These are phyloP conservation scores for Austroboletus eburneus DNA, from an alignment of 768 basidiomycete genomes.

Conservation along the genomic window DNA sequence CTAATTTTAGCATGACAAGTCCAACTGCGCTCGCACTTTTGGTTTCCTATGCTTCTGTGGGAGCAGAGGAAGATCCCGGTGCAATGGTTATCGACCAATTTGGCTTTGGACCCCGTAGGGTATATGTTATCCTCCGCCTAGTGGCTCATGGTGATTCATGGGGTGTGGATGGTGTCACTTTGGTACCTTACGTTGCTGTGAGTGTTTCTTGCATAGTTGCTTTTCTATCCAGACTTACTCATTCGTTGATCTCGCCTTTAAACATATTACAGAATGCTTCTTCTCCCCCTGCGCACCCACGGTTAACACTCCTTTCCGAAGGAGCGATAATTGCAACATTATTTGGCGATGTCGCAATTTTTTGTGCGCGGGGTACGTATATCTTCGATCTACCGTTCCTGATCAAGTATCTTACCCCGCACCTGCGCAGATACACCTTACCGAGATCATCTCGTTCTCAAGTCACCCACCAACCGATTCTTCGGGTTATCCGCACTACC, in stretches of 20 bases:
- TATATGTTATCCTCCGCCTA: conserved; percentile 60
- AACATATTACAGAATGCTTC: conserved; percentile 47
- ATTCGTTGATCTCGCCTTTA: no score
- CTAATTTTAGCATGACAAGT: conserved; percentile 29
- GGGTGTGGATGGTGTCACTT: conserved; percentile 37
- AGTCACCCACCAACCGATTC: conserved; percentile 63
- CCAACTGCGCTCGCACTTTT: conserved; percentile 55
- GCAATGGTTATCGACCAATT: conserved; percentile 35
- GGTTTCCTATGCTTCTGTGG: conserved; percentile 59
- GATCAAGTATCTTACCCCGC: neutral
- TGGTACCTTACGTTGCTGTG: conserved; percentile 76
- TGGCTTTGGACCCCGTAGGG: conserved; percentile 48
- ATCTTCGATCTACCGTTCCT: neutral
- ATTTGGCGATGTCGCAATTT: conserved; percentile 73
- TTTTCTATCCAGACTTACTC: no score
- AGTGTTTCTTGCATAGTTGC: conserved; percentile 26
- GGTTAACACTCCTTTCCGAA: conserved; percentile 56
- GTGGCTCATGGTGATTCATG: conserved; percentile 25
- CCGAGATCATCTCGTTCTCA: conserved; percentile 68
- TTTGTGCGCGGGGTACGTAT: conserved; percentile 59
- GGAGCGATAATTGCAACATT: conserved; percentile 59
- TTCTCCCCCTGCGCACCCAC: conserved; percentile 69
- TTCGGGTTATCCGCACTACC: conserved; percentile 60
- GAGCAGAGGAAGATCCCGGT: conserved; percentile 38
- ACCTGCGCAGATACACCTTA: conserved; percentile 56